Evolutionary conservation across 768 basidiomycete genomes (phyloP), one percentile per base, ranked within the genome.

Genomic region (Coprinopsis marcescibilis): DNA sequence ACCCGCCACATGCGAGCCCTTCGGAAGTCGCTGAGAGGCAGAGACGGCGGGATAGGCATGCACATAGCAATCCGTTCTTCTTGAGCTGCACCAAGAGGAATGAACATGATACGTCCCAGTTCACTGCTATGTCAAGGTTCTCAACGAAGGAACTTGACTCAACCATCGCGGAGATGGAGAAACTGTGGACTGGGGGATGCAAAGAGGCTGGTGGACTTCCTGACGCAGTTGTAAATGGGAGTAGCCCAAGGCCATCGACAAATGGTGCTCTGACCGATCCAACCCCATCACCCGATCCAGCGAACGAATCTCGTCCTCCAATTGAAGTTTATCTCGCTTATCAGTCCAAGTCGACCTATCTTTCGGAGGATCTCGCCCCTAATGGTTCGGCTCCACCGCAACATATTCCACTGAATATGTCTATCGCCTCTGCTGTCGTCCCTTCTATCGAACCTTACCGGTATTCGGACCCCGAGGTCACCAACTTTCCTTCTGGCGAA

Each of bases 91-190:
- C 80, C 4, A 76, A 77, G 49, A 70, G 83, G 43, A 80, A 80
- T 44, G 87, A 89, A 49, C 89, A 92, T 56, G 67, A 71, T 17
- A 68, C 75, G 10, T 69, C 64, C 24, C 76, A 85, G 46, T 89
- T 94, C 55, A 81, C 82, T 4, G 85, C 91, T 4, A 82, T 94
- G 64, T 84, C 89, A 3, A 70, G 90, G 35, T 90, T 94, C 56
- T 73, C 74, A 51, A 67, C 68, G 45, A 61, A 60, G 1, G 89
- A 92, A 59, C 67, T 95, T 5, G 69, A 70, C 11, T 65, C 72
- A 29, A 79, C 84, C 15, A 80, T 94, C 52, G 54, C 62, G 27
- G 80, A 80, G 46, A 90, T 96, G 85, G 76, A 81, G 54, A 63
- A 54, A 23, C 30, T 32, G 10, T n/a, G n/a, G 30, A 32, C 8